Percentiles rank a stretch among this genome's conserved stretches.
phyloP scores from a whole-genome alignment of 202 grass and related monocot genomes.

The Musa balbisiana region DNA sequence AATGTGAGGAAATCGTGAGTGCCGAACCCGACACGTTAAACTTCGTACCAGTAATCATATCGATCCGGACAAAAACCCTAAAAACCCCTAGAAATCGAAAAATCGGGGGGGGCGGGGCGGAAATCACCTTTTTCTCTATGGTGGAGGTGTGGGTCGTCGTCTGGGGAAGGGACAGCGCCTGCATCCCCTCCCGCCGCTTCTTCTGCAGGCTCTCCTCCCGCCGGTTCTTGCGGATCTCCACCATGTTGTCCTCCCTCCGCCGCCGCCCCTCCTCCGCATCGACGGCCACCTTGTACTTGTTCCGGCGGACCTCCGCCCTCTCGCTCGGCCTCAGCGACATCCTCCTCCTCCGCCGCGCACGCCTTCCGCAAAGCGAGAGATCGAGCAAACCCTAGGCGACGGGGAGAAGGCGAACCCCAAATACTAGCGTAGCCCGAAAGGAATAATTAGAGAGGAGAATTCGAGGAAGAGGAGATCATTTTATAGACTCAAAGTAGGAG shows the following conservation, averaged over 20 bases:
- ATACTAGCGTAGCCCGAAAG: not conserved
- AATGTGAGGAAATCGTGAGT: not conserved
- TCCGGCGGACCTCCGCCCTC: constrained; percentile 26
- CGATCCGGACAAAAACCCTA: not conserved
- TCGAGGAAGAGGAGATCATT: not conserved
- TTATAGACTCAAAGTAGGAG: not conserved
- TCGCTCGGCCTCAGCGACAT: constrained; percentile 33
- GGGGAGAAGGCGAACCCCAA: not conserved
- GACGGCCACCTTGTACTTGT: constrained; percentile 33
- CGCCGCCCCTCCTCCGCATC: constrained; percentile 27
- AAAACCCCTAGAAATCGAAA: not conserved
- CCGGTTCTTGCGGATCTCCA: constrained; percentile 29
- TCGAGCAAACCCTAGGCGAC: not conserved
- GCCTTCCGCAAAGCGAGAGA: not conserved
- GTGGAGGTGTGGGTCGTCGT: constrained; percentile 31
- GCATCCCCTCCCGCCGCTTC: constrained; percentile 50
- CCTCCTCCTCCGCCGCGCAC: not conserved
- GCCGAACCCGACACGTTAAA: not conserved
- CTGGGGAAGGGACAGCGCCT: constrained; percentile 18
- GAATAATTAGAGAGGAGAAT: not conserved
- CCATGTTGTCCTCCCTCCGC: constrained; percentile 30
- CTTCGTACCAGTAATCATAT: not conserved
- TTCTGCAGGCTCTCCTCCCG: constrained; percentile 31
- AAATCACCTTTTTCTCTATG: constrained; percentile 64
- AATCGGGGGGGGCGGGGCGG: not conserved